Percentiles rank a stretch among this genome's conserved stretches.
Evolutionary conservation across 306 rosid species (phyloP).

Genomic region (Mimosa pudica): DNA sequence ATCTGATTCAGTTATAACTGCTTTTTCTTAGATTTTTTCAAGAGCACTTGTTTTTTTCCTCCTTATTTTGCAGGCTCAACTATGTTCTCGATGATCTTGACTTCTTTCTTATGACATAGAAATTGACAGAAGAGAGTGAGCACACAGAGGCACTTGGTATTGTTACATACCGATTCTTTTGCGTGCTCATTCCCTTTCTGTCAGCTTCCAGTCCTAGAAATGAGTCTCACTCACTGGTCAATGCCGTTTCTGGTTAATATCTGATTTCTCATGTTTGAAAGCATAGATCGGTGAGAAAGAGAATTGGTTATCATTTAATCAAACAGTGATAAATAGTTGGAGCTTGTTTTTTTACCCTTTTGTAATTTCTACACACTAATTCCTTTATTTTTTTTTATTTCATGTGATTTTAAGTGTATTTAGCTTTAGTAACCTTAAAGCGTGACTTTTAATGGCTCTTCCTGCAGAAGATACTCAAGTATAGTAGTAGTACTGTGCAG

Average conservation of each 20-base stretch:
- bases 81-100: not conserved
- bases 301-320: conserved; percentile 40
- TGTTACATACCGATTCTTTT: conserved; percentile 60
- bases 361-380: not conserved
- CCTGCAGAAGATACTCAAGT: conserved; percentile 32
- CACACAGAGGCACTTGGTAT: conserved; percentile 80
- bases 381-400: not conserved
- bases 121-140: conserved; percentile 99
- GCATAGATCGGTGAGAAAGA: conserved; percentile 9
- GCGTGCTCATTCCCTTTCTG: conserved; percentile 95
- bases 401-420: conserved; percentile 26
- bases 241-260: conserved; percentile 25
- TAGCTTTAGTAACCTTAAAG: conserved; percentile 37
- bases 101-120: conserved; percentile 50
- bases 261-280: too few relatives aligned
- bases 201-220: conserved; percentile 60
- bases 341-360: conserved; percentile 1
- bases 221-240: too few relatives aligned
- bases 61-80: conserved; percentile 25
- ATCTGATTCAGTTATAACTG: conserved; percentile 47
- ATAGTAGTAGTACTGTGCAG: conserved; percentile 42
- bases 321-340: conserved; percentile 34
- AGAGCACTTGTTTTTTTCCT: not conserved
- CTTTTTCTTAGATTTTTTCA: not conserved
- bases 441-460: conserved; percentile 57